These are phyloP conservation scores for Cutaneotrichosporon sp. DNA, from an alignment of 1,284 basidiomycete genomes.

Conservation along the genomic window DNA sequence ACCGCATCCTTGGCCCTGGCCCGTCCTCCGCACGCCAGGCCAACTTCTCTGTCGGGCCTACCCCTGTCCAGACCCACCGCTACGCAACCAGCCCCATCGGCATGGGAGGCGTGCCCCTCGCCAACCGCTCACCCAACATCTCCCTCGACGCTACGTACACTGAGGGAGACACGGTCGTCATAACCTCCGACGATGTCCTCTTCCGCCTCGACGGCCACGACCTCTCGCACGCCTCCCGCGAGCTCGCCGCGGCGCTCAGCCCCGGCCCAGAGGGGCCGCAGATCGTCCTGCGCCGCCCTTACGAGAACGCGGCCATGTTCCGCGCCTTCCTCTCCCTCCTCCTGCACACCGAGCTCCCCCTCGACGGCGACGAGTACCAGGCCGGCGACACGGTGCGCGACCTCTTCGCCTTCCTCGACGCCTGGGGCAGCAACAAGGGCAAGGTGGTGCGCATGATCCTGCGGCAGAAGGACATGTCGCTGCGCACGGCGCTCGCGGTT, in stretches of 20 bases:
- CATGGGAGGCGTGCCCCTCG: not conserved
- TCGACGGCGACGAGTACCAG: not conserved
- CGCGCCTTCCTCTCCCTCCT: slow-evolving; percentile 1
- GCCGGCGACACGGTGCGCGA: not conserved
- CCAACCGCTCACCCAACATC: not conserved
- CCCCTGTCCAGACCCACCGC: not conserved
- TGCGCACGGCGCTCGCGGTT: not conserved
- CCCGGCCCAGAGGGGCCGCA: not conserved
- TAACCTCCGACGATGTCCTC: slow-evolving; percentile 3
- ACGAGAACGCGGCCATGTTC: not conserved
- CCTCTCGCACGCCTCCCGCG: not conserved
- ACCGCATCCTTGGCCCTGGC: not conserved
- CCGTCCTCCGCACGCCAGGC: too few relatives aligned
- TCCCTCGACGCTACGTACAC: not conserved
- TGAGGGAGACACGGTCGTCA: not conserved
- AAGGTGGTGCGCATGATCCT: not conserved
- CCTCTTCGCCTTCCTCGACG: not conserved
- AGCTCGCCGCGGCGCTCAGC: not conserved
- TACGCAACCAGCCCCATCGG: too few relatives aligned
- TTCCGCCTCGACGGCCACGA: not conserved
- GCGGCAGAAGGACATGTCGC: not conserved
- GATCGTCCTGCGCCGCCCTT: not conserved
- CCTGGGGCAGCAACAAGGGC: not conserved
- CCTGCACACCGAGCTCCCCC: not conserved
- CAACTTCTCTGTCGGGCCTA: too few relatives aligned